phyloP scores from a whole-genome alignment of 2,329 filamentous ascomycete genomes.

The Fusarium mangiferae region DNA sequence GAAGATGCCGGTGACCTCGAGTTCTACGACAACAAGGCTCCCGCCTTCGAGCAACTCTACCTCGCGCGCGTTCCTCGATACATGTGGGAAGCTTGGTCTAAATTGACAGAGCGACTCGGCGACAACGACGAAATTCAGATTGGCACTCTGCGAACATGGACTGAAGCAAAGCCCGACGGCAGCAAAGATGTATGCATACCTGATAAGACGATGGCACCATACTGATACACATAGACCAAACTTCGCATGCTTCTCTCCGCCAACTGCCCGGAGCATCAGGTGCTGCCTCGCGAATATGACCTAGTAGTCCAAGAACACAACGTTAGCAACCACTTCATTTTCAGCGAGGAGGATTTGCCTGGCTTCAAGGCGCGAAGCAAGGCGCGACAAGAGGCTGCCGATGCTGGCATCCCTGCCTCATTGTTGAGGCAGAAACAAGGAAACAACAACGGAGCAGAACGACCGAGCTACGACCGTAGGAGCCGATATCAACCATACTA shows the following conservation, averaged over 20 bases:
- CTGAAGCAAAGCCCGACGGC: slow-evolving; percentile 63
- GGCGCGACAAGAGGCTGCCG: slow-evolving; percentile 64
- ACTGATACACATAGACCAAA: slow-evolving; percentile 47
- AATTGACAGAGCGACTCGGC: slow-evolving; percentile 66
- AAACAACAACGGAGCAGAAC: slow-evolving; percentile 50
- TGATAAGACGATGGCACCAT: not conserved
- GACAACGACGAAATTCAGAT: slow-evolving; percentile 86
- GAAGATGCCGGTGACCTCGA: slow-evolving; percentile 67
- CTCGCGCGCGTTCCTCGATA: slow-evolving; percentile 82
- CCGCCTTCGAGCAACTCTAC: slow-evolving; percentile 65
- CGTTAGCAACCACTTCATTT: slow-evolving; percentile 89
- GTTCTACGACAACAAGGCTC: slow-evolving; percentile 60
- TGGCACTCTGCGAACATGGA: slow-evolving; percentile 75
- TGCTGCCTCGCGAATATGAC: slow-evolving; percentile 89
- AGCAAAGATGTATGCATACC: slow-evolving; percentile 53
- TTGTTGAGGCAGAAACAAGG: slow-evolving; percentile 57
- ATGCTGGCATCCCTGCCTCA: slow-evolving; percentile 68
- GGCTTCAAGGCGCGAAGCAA: slow-evolving; percentile 59
- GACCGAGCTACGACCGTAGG: slow-evolving; percentile 58
- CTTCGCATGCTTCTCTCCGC: slow-evolving; percentile 73
- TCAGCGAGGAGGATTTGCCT: slow-evolving; percentile 91
- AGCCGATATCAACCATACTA: slow-evolving; percentile 68
- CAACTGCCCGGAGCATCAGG: slow-evolving; percentile 73
- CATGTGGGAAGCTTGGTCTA: slow-evolving; percentile 81
- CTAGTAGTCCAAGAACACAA: slow-evolving; percentile 71